Evolutionary conservation across 2,329 filamentous ascomycete genomes (phyloP), one percentile per base, ranked within the genome.

Genomic region (Nigrograna mackinnonii): DNA sequence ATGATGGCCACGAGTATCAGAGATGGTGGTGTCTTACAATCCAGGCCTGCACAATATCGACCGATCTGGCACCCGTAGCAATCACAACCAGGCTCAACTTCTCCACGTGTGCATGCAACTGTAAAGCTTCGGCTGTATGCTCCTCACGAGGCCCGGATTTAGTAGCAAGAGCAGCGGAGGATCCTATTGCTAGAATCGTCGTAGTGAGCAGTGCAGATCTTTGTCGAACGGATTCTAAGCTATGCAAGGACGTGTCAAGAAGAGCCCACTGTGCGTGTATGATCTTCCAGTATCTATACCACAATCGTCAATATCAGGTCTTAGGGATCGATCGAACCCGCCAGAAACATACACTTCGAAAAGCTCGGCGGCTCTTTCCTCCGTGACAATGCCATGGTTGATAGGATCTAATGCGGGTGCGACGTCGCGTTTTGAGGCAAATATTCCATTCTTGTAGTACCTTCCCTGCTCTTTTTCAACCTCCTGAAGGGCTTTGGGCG

Each of bases 361-460:
- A 28, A 28, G 24, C 14, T 28, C 24, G 24, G 11, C 11, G 14
- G 24, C 24, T 14, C 24, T 11, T 12, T 28, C 24, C 11, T 12
- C 11, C 11, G 12, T 34, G 4, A 34, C 16, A 12, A 34, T 34
- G 17, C 12, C 11, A 9, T 17, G 11, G 3, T 34, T 12, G 11
- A 34, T 12, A 16, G 31, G 31, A 18, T 34, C 31, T 34, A 34
- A 16, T 13, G 11, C 31, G 13, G 12, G 31, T 3, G 31, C 31
- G 13, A 34, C 31, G 16, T 34, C 31, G 31, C 31, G 17, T 34
- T 34, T 34, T 34, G 31, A 34, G 31, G 12, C 31, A 13, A 13
- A 17, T 18, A 34, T 12, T 17, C 31, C 31, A 16, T 34, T 13
- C 17, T 34, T 16, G 17, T 13, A 34, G 17, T 34, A 34, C 17